Evolutionary conservation across 306 rosid genomes (phyloP).

Genomic region (Dicorynia guianensis): DNA sequence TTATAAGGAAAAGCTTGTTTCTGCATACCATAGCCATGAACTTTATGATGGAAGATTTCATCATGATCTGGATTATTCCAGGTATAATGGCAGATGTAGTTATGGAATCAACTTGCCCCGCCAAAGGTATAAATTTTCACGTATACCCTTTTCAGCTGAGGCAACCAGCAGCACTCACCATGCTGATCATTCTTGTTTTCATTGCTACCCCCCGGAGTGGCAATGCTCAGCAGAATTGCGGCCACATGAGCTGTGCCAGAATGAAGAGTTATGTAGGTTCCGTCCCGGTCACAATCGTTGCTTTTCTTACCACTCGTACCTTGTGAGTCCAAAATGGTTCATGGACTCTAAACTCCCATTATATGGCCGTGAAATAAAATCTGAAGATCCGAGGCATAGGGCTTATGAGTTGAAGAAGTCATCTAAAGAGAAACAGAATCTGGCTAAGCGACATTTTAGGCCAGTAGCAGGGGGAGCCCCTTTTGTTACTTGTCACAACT

Average conservation of each 20-base stretch:
- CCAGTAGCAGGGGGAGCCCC: conserved; percentile 97
- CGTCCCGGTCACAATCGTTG: conserved; percentile 52
- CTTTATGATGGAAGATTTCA: conserved; percentile 49
- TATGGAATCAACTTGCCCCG: conserved; percentile 47
- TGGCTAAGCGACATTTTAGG: conserved; percentile 69
- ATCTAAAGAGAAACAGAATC: conserved; percentile 44
- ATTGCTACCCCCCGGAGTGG: conserved; percentile 56
- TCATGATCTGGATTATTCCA: conserved; percentile 53
- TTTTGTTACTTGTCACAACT: conserved; percentile 71
- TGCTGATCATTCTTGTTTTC: conserved; percentile 54
- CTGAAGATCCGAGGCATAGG: conserved; percentile 45
- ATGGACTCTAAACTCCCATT: conserved; percentile 44
- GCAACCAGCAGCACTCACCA: conserved; percentile 58
- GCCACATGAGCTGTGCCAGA: conserved; percentile 48
- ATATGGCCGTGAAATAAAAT: conserved; percentile 43
- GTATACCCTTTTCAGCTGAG: conserved; percentile 60
- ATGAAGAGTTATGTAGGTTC: conserved; percentile 44
- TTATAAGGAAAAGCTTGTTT: conserved; percentile 43
- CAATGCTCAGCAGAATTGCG: conserved; percentile 64
- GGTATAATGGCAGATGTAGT: conserved; percentile 49
- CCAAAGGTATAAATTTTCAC: conserved; percentile 47
- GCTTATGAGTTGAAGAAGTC: conserved; percentile 43
- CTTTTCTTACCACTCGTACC: conserved; percentile 52
- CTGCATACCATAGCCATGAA: conserved; percentile 49
- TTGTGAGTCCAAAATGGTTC: conserved; percentile 60